Conservation (phyloP, 108 stramenopile species). For the Tribonema minus region DNA sequence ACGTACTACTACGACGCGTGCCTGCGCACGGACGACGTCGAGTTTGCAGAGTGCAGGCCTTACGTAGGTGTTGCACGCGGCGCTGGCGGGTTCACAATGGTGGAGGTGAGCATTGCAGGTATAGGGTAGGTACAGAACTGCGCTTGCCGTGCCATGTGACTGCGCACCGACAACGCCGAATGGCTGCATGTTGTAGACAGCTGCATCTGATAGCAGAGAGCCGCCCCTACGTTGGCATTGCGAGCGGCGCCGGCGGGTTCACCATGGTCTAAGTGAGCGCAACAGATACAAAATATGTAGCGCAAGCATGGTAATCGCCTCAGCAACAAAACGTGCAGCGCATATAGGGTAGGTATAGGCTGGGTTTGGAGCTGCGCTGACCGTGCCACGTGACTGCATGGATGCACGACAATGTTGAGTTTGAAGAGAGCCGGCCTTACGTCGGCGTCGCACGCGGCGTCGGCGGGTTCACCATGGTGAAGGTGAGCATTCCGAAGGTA, state of each 20-base stretch:
- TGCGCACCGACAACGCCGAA: background rate
- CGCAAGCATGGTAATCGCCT: background rate
- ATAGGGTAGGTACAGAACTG: too few species aligned
- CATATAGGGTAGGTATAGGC: background rate
- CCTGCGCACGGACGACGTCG: slow-evolving; percentile 49
- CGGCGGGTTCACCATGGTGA: slow-evolving; percentile 9
- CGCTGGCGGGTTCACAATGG: slow-evolving; percentile 14
- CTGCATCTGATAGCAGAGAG: slow-evolving; percentile 1
- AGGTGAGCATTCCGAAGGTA: slow-evolving; percentile 21
- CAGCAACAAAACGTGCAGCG: background rate
- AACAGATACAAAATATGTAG: too few species aligned
- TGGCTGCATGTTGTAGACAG: background rate
- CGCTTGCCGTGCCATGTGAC: slow-evolving; percentile 5
- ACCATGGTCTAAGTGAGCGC: slow-evolving; percentile 25
- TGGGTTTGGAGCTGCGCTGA: too few species aligned
- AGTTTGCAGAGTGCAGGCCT: slow-evolving; percentile 44
- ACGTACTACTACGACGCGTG: slow-evolving; percentile 77
- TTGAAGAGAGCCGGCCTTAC: slow-evolving; percentile 37
- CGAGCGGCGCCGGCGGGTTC: slow-evolving; percentile 5
- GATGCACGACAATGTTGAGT: slow-evolving; percentile 56
- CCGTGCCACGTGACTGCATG: too few species aligned
- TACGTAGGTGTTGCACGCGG: slow-evolving; percentile 33
- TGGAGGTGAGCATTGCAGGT: slow-evolving; percentile 34
- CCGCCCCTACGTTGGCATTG: slow-evolving; percentile 45
- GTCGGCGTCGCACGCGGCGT: slow-evolving; percentile 11